These are phyloP conservation scores for Wickerhamiella hasegawae DNA, from an alignment of 805 yeast genomes.

Conservation along the genomic window DNA sequence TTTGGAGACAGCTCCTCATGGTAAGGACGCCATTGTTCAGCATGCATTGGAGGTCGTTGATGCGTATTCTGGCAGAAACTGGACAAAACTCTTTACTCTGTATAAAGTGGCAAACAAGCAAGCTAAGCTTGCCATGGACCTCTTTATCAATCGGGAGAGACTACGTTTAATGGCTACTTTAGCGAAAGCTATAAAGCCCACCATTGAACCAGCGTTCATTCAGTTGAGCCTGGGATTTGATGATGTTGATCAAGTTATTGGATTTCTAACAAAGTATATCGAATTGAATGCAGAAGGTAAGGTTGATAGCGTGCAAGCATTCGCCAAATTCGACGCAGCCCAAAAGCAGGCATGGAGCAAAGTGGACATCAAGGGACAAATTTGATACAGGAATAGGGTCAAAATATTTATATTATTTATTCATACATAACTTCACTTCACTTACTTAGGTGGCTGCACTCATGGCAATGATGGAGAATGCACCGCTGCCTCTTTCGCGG, in stretches of 20 bases:
- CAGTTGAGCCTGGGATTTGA: conserved; percentile 23
- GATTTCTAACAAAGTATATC: neutral
- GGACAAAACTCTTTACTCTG: conserved; percentile 34
- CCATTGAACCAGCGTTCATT: conserved; percentile 14
- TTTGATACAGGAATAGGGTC: no score
- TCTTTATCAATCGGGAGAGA: conserved; percentile 42
- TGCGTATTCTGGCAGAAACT: conserved; percentile 29
- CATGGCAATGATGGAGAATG: conserved; percentile 61
- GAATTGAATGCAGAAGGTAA: neutral
- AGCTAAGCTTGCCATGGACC: conserved; percentile 32
- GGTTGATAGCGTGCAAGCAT: conserved; percentile 16
- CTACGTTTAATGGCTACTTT: conserved; percentile 39
- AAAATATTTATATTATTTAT: no score
- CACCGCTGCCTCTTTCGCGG: conserved; percentile 21
- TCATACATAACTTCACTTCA: neutral
- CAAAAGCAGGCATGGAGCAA: conserved; percentile 22
- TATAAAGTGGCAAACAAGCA: conserved; percentile 27
- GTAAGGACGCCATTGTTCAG: no score
- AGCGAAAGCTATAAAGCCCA: conserved; percentile 34
- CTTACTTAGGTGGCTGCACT: no score
- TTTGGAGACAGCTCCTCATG: no score
- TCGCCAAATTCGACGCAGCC: conserved; percentile 23
- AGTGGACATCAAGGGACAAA: conserved; percentile 87
- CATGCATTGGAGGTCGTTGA: conserved; percentile 27
- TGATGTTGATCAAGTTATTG: conserved; percentile 9